These are phyloP conservation scores for Penicillium concentricum DNA, from an alignment of 2,329 filamentous ascomycete species.

Conservation along the genomic window DNA sequence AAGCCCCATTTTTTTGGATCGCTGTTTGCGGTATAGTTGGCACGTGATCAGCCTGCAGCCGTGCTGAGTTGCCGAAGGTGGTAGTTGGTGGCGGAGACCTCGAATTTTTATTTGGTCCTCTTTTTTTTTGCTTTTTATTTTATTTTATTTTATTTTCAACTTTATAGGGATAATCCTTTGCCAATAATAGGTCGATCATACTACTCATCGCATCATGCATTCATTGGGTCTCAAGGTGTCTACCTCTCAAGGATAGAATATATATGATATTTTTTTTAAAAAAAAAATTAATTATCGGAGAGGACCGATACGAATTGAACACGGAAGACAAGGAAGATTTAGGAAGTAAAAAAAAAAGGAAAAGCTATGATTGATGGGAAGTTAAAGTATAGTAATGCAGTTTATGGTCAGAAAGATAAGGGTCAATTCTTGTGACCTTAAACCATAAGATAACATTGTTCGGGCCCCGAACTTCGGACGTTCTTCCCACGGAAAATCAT, in stretches of 20 bases:
- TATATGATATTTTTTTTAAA: too few relatives aligned
- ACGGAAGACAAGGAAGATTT: constrained; percentile 19
- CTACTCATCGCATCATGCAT: constrained; percentile 10
- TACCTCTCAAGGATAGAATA: background rate
- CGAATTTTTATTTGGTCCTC: background rate
- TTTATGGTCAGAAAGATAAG: constrained; percentile 32
- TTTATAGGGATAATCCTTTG: background rate
- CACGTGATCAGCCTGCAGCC: constrained; percentile 15
- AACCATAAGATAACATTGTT: constrained; percentile 33
- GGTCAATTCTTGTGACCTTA: constrained; percentile 34
- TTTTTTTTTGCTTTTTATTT: background rate
- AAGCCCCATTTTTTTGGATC: background rate
- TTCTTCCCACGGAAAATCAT: constrained; percentile 20
- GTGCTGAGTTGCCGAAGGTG: constrained; percentile 5
- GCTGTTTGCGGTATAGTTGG: constrained; percentile 10
- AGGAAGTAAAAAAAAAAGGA: constrained; percentile 1
- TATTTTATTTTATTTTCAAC: background rate
- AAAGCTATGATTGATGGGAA: constrained; percentile 17
- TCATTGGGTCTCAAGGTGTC: background rate
- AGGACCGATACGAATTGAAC: constrained; percentile 23
- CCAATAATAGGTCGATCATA: background rate
- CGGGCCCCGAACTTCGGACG: constrained; percentile 36
- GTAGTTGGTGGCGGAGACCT: constrained; percentile 15
- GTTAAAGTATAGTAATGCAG: constrained; percentile 15
- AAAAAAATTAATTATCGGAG: constrained; percentile 10